Conservation (phyloP, 1,139 yeast genomes). For the Debaryomyces udenii region DNA sequence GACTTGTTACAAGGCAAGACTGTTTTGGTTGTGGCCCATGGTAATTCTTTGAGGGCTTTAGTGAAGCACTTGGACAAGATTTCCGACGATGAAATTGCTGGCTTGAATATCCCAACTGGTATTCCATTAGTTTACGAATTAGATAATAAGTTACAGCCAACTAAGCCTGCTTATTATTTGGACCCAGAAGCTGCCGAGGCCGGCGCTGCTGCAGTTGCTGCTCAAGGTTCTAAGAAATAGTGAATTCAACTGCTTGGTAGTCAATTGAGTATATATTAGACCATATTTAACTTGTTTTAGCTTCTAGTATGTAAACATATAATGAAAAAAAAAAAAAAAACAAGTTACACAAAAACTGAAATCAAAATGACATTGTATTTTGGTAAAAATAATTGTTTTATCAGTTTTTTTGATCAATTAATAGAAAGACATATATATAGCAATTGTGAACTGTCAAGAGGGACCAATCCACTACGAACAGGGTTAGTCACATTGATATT, state of each 20-base stretch:
- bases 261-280: too few relatives aligned
- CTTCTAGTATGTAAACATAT: too few relatives aligned
- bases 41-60: slow-evolving; percentile 96
- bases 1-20: slow-evolving; percentile 87
- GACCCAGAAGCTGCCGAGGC: slow-evolving; percentile 99
- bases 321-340: not conserved
- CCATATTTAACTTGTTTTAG: too few relatives aligned
- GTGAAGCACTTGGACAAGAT: slow-evolving; percentile 96
- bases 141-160: slow-evolving; percentile 84
- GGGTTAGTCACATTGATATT: not conserved
- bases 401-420: slow-evolving; percentile 1
- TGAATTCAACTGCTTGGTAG: too few relatives aligned
- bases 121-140: slow-evolving; percentile 97
- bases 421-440: slow-evolving; percentile 3
- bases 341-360: slow-evolving; percentile 7
- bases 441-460: slow-evolving; percentile 3
- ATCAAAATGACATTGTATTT: slow-evolving; percentile 4
- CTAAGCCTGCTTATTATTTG: slow-evolving; percentile 92
- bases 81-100: slow-evolving; percentile 90
- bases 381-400: slow-evolving; percentile 2
- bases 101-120: slow-evolving; percentile 97
- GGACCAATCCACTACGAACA: not conserved
- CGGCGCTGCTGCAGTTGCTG: slow-evolving; percentile 99
- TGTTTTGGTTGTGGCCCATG: slow-evolving; percentile 95
- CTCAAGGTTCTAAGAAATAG: slow-evolving; percentile 74